Conservation (phyloP, 306 rosid species). For the Glycine tomentella region DNA sequence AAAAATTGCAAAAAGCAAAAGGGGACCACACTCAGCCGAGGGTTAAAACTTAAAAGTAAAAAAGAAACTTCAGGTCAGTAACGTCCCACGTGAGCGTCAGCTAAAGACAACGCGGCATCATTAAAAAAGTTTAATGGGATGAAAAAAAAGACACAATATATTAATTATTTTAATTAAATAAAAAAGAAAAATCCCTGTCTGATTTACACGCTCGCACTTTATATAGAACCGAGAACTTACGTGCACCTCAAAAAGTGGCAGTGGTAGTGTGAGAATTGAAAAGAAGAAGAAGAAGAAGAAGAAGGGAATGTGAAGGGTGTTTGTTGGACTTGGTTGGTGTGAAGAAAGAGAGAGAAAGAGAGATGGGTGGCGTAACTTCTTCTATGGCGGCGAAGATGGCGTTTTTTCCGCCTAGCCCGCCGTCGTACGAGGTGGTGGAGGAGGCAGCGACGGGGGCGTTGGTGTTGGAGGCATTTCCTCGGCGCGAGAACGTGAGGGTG, state of each 20-base stretch:
- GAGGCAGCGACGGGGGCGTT: slow-evolving; percentile 60
- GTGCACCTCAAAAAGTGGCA: slow-evolving; percentile 31
- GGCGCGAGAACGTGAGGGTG: slow-evolving; percentile 77
- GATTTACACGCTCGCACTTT: neutral
- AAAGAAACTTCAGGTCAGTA: slow-evolving; percentile 29
- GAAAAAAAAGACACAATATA: too few species aligned
- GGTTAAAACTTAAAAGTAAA: neutral
- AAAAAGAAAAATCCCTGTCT: neutral
- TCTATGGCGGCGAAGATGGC: slow-evolving; percentile 94
- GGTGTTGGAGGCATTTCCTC: slow-evolving; percentile 65
- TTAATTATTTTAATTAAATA: neutral
- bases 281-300: neutral
- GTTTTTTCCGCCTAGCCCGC: slow-evolving; percentile 86
- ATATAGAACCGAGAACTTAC: slow-evolving; percentile 21
- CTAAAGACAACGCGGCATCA: slow-evolving; percentile 41
- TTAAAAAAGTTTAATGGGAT: slow-evolving; percentile 10
- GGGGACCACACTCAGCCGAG: slow-evolving; percentile 1
- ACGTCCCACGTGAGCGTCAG: slow-evolving; percentile 58
- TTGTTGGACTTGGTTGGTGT: neutral
- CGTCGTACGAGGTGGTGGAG: slow-evolving; percentile 69
- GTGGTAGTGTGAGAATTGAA: neutral
- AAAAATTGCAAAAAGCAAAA: slow-evolving; percentile 23
- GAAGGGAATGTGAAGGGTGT: neutral
- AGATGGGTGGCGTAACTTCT: slow-evolving; percentile 91
- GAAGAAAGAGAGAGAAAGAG: neutral